phyloP scores from a whole-genome alignment of 495 filamentous ascomycete genomes.

The Letharia lupina region DNA sequence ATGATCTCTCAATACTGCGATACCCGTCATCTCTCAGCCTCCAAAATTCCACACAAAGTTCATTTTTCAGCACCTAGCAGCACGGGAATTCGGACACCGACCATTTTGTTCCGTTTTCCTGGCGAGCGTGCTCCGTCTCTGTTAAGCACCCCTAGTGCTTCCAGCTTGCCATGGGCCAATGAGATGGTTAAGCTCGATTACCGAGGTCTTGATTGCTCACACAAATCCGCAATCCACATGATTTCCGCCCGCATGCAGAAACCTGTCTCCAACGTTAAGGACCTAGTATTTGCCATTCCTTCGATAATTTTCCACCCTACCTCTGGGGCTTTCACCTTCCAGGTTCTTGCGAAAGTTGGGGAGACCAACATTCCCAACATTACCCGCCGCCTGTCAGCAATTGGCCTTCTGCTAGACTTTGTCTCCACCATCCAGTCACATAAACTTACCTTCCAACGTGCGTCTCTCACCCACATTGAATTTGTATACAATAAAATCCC shows the following conservation, averaged over 20 bases:
- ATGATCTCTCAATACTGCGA: conserved; percentile 35
- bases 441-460: conserved; percentile 43
- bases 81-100: conserved; percentile 29
- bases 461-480: conserved; percentile 51
- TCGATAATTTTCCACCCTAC: conserved; percentile 48
- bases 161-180: conserved; percentile 39
- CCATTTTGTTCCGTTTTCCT: conserved; percentile 37
- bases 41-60: conserved; percentile 27
- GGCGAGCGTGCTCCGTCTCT: conserved; percentile 30
- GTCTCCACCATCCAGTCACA: conserved; percentile 51
- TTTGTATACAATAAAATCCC: conserved; percentile 48
- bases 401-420: conserved; percentile 58
- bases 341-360: conserved; percentile 49
- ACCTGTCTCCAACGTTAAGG: conserved; percentile 34
- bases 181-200: conserved; percentile 47
- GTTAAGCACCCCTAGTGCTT: conserved; percentile 19
- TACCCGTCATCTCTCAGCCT: conserved; percentile 23
- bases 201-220: conserved; percentile 34
- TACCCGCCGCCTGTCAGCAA: conserved; percentile 45
- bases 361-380: conserved; percentile 46
- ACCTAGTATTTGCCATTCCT: conserved; percentile 45
- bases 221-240: conserved; percentile 25
- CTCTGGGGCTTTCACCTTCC: conserved; percentile 45
- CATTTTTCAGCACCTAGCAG: conserved; percentile 24
- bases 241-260: conserved; percentile 36